These are phyloP conservation scores for Bretschneidera sinensis DNA, from an alignment of 345 rosid species.

Conservation along the genomic window DNA sequence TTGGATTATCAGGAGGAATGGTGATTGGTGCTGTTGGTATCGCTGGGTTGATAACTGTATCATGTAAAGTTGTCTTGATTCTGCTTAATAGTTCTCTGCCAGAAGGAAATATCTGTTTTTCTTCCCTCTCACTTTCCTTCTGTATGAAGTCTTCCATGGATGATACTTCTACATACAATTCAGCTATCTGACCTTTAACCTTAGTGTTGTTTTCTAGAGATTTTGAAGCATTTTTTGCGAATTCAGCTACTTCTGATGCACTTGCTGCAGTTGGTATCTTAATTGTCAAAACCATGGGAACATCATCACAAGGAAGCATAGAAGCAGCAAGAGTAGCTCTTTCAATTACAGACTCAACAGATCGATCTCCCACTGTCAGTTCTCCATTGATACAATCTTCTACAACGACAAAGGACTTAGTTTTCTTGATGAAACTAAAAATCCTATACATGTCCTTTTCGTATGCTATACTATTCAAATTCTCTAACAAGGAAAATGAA, in stretches of 20 bases:
- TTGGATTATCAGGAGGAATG: conserved; percentile 30
- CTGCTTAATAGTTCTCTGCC: conserved; percentile 31
- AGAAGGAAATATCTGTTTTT: conserved; percentile 21
- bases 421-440: conserved; percentile 25
- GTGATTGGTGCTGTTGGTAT: conserved; percentile 34
- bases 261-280: conserved; percentile 16
- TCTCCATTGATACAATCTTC: conserved; percentile 22
- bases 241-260: conserved; percentile 22
- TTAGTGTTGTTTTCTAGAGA: conserved; percentile 18
- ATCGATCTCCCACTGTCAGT: conserved; percentile 20
- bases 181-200: conserved; percentile 18
- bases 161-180: conserved; percentile 25
- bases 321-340: conserved; percentile 19
- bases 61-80: conserved; percentile 30
- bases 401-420: conserved; percentile 24
- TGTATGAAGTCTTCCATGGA: conserved; percentile 15
- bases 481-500: conserved; percentile 34
- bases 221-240: conserved; percentile 18
- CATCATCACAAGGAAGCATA: conserved; percentile 18
- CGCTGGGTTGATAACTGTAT: conserved; percentile 31
- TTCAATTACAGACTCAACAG: conserved; percentile 22
- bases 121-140: conserved; percentile 8
- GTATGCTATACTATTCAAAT: conserved; percentile 16
- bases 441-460: conserved; percentile 21
- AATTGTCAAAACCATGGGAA: conserved; percentile 24